Evolutionary conservation across 495 filamentous ascomycete genomes (phyloP), one percentile per base, ranked within the genome.

Genomic region (Aeminium ludgeri): DNA sequence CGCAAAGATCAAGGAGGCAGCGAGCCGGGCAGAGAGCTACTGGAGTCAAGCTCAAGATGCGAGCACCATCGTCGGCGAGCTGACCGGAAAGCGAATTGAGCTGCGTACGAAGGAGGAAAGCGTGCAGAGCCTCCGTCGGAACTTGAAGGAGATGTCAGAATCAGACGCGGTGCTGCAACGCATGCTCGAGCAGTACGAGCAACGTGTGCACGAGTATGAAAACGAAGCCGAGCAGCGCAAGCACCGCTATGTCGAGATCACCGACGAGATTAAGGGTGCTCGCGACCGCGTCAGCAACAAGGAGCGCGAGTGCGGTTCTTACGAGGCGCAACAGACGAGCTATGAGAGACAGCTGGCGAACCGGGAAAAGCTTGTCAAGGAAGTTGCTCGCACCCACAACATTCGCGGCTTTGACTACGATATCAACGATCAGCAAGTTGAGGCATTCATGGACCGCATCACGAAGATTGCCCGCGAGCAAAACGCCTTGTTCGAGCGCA

Each of bases 351-450:
- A 92, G 37, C 52, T 93, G 4, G 63, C 69, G 45, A 59, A 68
- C 18, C 77, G 87, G 19, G 67, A 77, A 44, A 64, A 62, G 1
- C 69, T 91, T 57, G 75, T 95, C 43, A 82, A 72, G 47, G 78
- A 91, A 10, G 71, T 80, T 32, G 80, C 86, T 13, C 69, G 75
- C 20, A 65, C 63, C n/a, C 83, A 95, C 55, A 78, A 73, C 42
- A 79, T 96, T 41, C 76, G 80, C 16, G 86, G 86, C 0, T 87
- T 82, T 51, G 82, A 92, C 39, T 70, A 70, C 8, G 73, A 85
- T 30, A 59, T 94, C 38, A 76, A 78, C 38, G 84, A 91, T 41
- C 59, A 59, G 2, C 72, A 78, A 30, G 76, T 94, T 19, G 60
- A 70, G 18, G 68, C 76, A 20, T 95, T 94, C 57, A 80, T 84